These are phyloP conservation scores for Erythrophleum fordii DNA, from an alignment of 306 rosid species.

Conservation along the genomic window DNA sequence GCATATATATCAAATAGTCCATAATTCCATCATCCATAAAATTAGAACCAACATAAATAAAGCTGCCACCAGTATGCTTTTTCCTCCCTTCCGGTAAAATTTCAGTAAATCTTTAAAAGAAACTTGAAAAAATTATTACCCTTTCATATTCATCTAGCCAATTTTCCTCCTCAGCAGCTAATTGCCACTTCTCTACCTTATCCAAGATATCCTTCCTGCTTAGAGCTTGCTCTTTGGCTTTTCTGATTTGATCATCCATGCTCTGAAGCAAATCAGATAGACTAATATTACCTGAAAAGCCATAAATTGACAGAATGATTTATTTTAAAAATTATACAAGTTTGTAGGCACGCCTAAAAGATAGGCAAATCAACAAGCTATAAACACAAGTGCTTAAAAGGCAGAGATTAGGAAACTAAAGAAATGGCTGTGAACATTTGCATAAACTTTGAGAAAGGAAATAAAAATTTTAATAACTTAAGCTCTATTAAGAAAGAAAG, in stretches of 20 bases:
- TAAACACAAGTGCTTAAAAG: constrained; percentile 9
- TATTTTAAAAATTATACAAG: background rate
- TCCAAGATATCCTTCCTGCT: constrained; percentile 94
- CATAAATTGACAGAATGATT: constrained; percentile 23
- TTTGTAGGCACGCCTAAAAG: background rate
- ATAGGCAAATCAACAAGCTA: background rate
- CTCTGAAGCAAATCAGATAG: constrained; percentile 76
- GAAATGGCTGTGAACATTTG: background rate
- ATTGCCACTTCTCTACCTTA: constrained; percentile 83
- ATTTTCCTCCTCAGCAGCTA: constrained; percentile 88
- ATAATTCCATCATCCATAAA: constrained; percentile 4
- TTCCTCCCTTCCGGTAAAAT: background rate
- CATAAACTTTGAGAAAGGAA: constrained; percentile 1
- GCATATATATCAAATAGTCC: background rate
- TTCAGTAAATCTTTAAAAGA: background rate
- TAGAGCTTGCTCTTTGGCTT: constrained; percentile 84
- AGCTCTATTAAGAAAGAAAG: background rate
- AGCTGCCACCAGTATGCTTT: background rate
- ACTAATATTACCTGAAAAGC: constrained; percentile 59
- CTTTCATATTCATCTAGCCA: constrained; percentile 97
- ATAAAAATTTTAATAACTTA: background rate
- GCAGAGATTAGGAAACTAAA: constrained; percentile 2
- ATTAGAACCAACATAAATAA: constrained; percentile 3
- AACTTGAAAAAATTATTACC: constrained; percentile 49
- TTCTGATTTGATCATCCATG: constrained; percentile 81